Percentiles rank a stretch among this genome's conserved stretches.
These are phyloP conservation scores for Arthrobotrys entomopaga DNA, from an alignment of 2,329 filamentous ascomycete genomes.

Conservation along the genomic window DNA sequence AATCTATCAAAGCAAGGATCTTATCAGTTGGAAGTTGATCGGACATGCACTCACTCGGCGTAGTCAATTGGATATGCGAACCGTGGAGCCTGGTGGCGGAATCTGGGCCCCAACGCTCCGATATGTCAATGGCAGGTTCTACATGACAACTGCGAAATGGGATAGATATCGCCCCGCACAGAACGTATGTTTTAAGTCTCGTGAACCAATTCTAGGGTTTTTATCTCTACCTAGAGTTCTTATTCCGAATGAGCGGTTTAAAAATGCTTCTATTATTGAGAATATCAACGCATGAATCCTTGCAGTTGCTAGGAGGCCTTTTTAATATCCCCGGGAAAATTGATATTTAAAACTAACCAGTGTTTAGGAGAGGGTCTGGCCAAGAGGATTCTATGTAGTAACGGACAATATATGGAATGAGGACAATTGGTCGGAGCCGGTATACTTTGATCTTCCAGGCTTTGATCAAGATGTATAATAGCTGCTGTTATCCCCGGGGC, in stretches of 20 bases:
- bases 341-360: slow-evolving; percentile 47
- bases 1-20: slow-evolving; percentile 69
- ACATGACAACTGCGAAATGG: slow-evolving; percentile 53
- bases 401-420: slow-evolving; percentile 68
- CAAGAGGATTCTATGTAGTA: slow-evolving; percentile 68
- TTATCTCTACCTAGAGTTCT: background rate
- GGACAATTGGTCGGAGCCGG: slow-evolving; percentile 67
- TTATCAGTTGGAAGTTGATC: slow-evolving; percentile 68
- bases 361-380: slow-evolving; percentile 60
- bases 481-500: slow-evolving; percentile 13
- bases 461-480: slow-evolving; percentile 60
- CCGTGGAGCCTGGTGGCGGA: slow-evolving; percentile 69
- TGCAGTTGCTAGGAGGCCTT: slow-evolving; percentile 19
- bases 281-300: slow-evolving; percentile 25
- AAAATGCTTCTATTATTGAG: slow-evolving; percentile 36
- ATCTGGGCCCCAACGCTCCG: slow-evolving; percentile 74
- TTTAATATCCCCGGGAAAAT: slow-evolving; percentile 54
- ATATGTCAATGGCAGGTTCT: slow-evolving; percentile 54
- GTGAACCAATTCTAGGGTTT: background rate
- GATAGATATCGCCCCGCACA: slow-evolving; percentile 51
- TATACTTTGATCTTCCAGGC: slow-evolving; percentile 67
- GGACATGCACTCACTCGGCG: slow-evolving; percentile 67
- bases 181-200: slow-evolving; percentile 31
- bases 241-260: slow-evolving; percentile 29
- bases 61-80: slow-evolving; percentile 67